Base-by-base conservation (phyloP, 2,329 filamentous ascomycete species). In the Neopestalotiopsis sp. region DNA sequence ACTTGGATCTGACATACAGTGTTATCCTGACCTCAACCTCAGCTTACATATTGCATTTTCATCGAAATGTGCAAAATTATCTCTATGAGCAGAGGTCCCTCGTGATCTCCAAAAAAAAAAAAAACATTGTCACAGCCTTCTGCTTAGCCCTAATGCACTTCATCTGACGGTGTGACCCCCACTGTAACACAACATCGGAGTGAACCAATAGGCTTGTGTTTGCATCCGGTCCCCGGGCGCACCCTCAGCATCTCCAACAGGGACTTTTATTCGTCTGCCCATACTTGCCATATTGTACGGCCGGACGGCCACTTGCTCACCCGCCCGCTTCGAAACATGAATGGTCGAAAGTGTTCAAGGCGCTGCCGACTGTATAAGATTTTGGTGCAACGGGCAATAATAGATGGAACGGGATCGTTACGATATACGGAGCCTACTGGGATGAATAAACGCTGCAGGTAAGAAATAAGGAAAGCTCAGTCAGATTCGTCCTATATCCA, bases 91-190 rank as follows among this genome's bases (percentile, higher is more conserved):
- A 52, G 45, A 52, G 14, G 45, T 59, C 30, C 24, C 20, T 34
- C 24, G 24, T 12, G 12, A 30, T 59, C 30, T 28, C 24, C n/a
- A n/a, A n/a, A n/a, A n/a, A n/a, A n/a, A 24, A 28, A 59, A 24
- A 30, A 59, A 34, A 30, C 24, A 59, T 59, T 24, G 13, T 28
- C 24, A 59, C 57, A 59, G 30, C 20, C 24, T 24, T 34, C 57
- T 14, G 13, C 24, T 59, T 59, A 59, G 57, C 57, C 57, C 57
- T 34, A 59, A 59, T 59, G 57, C 57, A 32, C 20, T 14, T 34
- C 12, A 34, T 34, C 57, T 59, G 24, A 30, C n/a, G 56, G 24
- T 30, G 24, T 6, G 24, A 59, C 24, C 57, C 57, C 57, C 57
- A 59, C 57, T 59, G 30, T 34, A 59, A 59, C 57, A 30, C 45